phyloP scores from a whole-genome alignment of 768 basidiomycete species.

The Sarcomyxa edulis region DNA sequence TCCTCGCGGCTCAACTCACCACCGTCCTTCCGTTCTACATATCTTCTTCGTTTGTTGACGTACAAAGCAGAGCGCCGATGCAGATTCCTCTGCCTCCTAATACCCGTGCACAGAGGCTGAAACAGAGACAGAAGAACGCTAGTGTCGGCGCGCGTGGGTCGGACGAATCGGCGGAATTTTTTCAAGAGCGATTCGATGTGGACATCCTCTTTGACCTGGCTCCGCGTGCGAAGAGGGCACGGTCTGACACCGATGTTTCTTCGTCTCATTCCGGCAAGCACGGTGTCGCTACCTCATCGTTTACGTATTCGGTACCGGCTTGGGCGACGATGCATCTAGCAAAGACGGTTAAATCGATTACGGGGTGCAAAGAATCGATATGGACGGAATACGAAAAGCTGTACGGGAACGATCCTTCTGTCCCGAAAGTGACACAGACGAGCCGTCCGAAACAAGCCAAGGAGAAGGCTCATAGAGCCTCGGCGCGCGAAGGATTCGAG shows the following conservation, averaged over 20 bases:
- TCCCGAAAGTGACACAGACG: constrained; percentile 32
- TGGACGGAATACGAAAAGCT: constrained; percentile 58
- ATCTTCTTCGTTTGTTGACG: constrained; percentile 47
- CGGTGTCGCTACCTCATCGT: constrained; percentile 7
- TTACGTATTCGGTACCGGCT: constrained; percentile 24
- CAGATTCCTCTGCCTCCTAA: constrained; percentile 54
- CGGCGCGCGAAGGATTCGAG: constrained; percentile 58
- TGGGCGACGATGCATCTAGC: constrained; percentile 66
- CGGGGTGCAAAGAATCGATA: constrained; percentile 65
- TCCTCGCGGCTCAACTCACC: constrained; percentile 48
- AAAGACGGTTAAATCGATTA: constrained; percentile 48
- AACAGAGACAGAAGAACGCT: not conserved
- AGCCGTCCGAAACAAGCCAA: constrained; percentile 14
- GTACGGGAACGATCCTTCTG: constrained; percentile 25
- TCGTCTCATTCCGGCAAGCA: not conserved
- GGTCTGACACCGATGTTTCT: constrained; percentile 1
- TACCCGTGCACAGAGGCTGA: constrained; percentile 16
- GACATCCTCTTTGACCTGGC: constrained; percentile 20
- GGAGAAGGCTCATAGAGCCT: constrained; percentile 14
- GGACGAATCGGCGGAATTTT: constrained; percentile 25
- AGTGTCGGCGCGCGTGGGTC: not conserved
- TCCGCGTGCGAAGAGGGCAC: no score
- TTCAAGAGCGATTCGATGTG: constrained; percentile 16
- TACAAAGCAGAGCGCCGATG: constrained; percentile 42
- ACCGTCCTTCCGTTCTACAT: constrained; percentile 67